Conservation (phyloP, 345 rosid genomes). For the Diplotaxis tenuifolia region DNA sequence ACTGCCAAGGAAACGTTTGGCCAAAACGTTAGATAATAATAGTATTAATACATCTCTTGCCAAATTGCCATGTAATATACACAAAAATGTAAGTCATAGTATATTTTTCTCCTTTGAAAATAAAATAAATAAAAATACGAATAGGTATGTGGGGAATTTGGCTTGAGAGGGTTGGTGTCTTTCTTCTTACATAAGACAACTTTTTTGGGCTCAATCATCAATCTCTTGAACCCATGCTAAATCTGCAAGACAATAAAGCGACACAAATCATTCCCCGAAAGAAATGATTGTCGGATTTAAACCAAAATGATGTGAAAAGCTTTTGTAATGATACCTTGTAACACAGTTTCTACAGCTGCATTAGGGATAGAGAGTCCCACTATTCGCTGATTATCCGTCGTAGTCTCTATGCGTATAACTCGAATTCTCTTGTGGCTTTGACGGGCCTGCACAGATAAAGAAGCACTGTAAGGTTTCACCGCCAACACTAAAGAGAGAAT, state of each 20-base stretch:
- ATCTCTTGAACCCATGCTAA: slow-evolving; percentile 95
- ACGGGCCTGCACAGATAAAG: slow-evolving; percentile 91
- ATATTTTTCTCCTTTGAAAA: background rate
- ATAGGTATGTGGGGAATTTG: slow-evolving; percentile 23
- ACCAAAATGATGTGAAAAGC: slow-evolving; percentile 7
- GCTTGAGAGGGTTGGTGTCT: background rate
- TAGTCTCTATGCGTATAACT: slow-evolving; percentile 86
- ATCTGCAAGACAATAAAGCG: slow-evolving; percentile 47
- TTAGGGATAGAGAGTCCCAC: slow-evolving; percentile 93
- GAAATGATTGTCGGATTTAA: background rate
- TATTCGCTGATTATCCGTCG: slow-evolving; percentile 66
- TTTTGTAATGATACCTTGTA: slow-evolving; percentile 61
- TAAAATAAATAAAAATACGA: slow-evolving; percentile 22
- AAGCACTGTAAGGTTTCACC: background rate
- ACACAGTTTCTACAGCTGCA: slow-evolving; percentile 86
- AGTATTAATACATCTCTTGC: slow-evolving; percentile 26
- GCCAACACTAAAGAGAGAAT: slow-evolving; percentile 1
- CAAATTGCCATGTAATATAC: slow-evolving; percentile 30
- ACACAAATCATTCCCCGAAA: background rate
- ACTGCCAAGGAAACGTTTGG: background rate
- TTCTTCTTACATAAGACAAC: slow-evolving; percentile 16
- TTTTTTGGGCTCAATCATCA: slow-evolving; percentile 50
- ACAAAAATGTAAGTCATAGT: slow-evolving; percentile 32
- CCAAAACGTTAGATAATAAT: slow-evolving; percentile 19
- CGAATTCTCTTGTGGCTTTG: slow-evolving; percentile 84